Conservation (phyloP, 2,329 filamentous ascomycete species). For the Ilyonectria robusta region DNA sequence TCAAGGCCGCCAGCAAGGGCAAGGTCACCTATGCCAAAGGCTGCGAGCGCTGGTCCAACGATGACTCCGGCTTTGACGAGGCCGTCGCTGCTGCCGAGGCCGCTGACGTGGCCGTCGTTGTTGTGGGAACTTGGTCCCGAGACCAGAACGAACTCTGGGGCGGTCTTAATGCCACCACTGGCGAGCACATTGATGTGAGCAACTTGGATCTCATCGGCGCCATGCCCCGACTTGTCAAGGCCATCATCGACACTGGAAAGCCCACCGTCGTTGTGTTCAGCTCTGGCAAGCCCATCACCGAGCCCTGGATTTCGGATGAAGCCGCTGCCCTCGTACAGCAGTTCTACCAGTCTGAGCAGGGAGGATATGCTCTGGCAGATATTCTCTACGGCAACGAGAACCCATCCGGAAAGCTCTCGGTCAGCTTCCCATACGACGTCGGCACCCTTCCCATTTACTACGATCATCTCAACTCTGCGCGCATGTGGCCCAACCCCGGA, state of each 20-base stretch:
- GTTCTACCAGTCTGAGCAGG: constrained; percentile 81
- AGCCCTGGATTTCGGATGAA: constrained; percentile 78
- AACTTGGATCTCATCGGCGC: constrained; percentile 78
- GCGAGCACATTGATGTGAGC: constrained; percentile 79
- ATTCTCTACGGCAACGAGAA: constrained; percentile 76
- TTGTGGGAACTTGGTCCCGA: constrained; percentile 82
- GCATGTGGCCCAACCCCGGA: constrained; percentile 67
- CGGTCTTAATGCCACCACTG: constrained; percentile 80
- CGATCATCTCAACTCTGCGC: constrained; percentile 78
- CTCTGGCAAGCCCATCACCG: constrained; percentile 80
- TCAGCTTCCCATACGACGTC: constrained; percentile 77
- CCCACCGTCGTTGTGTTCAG: constrained; percentile 78
- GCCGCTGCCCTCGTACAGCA: constrained; percentile 79
- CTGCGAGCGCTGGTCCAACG: constrained; percentile 80
- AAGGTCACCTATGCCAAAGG: constrained; percentile 77
- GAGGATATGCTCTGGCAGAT: constrained; percentile 76
- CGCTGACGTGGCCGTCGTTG: constrained; percentile 79
- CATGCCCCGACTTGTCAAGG: constrained; percentile 75
- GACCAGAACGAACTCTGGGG: constrained; percentile 81
- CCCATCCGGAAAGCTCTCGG: constrained; percentile 75
- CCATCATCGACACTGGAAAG: constrained; percentile 76
- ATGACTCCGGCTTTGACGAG: constrained; percentile 76
- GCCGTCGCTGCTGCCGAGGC: constrained; percentile 75
- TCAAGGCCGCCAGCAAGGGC: constrained; percentile 71
- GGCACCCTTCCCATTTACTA: constrained; percentile 80